Evolutionary conservation across 371 early-diverging fungal genomes (phyloP).

Genomic region (Rhizopus microsporus): DNA sequence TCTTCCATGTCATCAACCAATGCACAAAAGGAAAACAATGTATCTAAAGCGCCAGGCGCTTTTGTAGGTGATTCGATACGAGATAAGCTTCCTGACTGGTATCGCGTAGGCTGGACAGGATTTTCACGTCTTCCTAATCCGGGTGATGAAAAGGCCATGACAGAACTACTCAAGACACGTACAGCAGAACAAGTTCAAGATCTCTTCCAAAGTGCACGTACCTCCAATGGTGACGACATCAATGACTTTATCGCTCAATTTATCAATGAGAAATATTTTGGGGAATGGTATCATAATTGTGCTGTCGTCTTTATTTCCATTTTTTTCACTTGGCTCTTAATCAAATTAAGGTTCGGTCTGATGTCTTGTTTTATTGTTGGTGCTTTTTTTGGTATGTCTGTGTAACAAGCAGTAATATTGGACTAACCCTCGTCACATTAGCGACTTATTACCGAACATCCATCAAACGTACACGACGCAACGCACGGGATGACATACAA

Average conservation of each 20-base stretch:
- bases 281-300: constrained; percentile 51
- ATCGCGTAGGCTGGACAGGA: constrained; percentile 44
- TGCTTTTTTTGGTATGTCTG: constrained; percentile 35
- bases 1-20: too few relatives aligned
- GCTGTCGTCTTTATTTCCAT: constrained; percentile 37
- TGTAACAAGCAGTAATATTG: background rate
- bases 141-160: constrained; percentile 39
- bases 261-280: constrained; percentile 40
- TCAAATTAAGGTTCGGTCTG: constrained; percentile 36
- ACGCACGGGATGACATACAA: constrained; percentile 67
- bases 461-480: constrained; percentile 63
- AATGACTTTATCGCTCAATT: constrained; percentile 41
- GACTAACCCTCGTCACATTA: constrained; percentile 10
- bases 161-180: constrained; percentile 17
- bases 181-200: constrained; percentile 29
- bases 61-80: constrained; percentile 10
- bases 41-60: constrained; percentile 12
- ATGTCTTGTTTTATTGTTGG: constrained; percentile 41
- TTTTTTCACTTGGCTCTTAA: constrained; percentile 40
- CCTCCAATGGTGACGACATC: constrained; percentile 20
- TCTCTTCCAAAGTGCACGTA: constrained; percentile 26
- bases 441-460: constrained; percentile 76
- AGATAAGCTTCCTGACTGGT: constrained; percentile 25
- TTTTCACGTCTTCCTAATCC: constrained; percentile 49
- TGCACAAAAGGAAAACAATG: too few relatives aligned